Evolutionary conservation across 768 basidiomycete species (phyloP), one percentile per base, ranked within the genome.

Genomic region (Pisolithus microcarpus): DNA sequence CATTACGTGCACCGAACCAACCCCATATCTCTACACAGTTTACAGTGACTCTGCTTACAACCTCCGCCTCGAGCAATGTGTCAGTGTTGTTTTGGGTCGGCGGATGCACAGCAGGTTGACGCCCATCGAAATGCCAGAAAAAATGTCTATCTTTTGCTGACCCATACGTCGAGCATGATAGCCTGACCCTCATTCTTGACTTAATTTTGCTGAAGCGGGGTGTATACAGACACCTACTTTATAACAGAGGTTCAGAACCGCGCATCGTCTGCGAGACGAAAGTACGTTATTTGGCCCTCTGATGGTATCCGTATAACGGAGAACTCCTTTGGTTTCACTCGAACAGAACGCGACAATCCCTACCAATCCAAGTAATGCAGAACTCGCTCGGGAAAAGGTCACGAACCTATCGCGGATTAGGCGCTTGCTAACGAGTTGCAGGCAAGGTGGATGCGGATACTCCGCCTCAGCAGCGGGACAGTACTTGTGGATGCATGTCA

Each of bases 141-240:
- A 70, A 70, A 49, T 88, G 87, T 60, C 75, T 73, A 36, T 67
- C 70, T 24, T 90, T 91, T 59, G 88, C 83, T 0, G 91, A 93
- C 66, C 87, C 87, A 51, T 92, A 91, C 58, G 87, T 91, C 53
- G 90, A 93, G 62, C 84, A 91, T 54, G 88, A 91, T 63, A 70
- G 74, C 0, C 68, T 91, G 53, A 84, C 80, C 1, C 70, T 91
- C 18, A 67, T 87, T 5, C 74, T 92, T 38, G 91, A 93, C 68
- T 75, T 93, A 2, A 85, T 92, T 46, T 74, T 92, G 21, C 74
- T 93, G 21, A 91, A 91, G 65, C 70, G 84, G 36, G 89, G 80
- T 11, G 90, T 91, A 3, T 91, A 85, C 61, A 75, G 85, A 16
- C 90, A 92, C 67, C 66, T 92, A 16, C 68, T 92, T 28, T 92